Evolutionary conservation across 2,329 filamentous ascomycete species (phyloP).

Genomic region (Lasiodiplodia sp.): DNA sequence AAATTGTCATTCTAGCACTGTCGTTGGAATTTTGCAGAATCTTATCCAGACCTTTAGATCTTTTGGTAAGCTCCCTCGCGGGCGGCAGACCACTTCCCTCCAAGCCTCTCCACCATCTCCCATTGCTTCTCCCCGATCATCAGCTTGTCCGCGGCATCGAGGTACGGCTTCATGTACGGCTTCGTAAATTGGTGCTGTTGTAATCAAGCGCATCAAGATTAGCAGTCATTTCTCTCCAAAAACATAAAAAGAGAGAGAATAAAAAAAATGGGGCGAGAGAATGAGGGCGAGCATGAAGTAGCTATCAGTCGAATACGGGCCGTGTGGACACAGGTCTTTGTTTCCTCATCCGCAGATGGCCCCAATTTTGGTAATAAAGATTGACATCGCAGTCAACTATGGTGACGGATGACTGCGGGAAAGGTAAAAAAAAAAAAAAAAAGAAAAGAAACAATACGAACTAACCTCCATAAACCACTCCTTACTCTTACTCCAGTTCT

Average conservation of each 20-base stretch:
- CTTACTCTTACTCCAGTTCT: conserved; percentile 9
- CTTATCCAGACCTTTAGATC: neutral
- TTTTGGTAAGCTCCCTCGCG: conserved; percentile 11
- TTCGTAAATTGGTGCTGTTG: conserved; percentile 12
- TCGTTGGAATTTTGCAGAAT: neutral
- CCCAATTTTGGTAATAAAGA: too few relatives aligned
- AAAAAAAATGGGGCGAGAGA: neutral
- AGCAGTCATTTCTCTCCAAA: neutral
- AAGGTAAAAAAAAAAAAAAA: neutral
- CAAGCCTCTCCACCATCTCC: conserved; percentile 19
- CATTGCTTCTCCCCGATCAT: conserved; percentile 1
- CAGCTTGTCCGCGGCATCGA: neutral
- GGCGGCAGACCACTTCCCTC: neutral
- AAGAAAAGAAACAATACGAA: neutral
- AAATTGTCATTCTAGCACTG: too few relatives aligned
- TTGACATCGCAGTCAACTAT: too few relatives aligned
- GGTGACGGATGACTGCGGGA: too few relatives aligned
- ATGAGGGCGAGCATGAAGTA: neutral
- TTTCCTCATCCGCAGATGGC: too few relatives aligned
- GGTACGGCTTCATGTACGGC: conserved; percentile 10
- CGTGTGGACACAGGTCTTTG: too few relatives aligned
- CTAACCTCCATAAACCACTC: conserved; percentile 16
- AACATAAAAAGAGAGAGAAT: neutral
- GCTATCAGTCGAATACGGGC: too few relatives aligned
- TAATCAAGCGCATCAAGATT: neutral